Evolutionary conservation across 768 basidiomycete species (phyloP).

Genomic region (Pluteus cervinus): DNA sequence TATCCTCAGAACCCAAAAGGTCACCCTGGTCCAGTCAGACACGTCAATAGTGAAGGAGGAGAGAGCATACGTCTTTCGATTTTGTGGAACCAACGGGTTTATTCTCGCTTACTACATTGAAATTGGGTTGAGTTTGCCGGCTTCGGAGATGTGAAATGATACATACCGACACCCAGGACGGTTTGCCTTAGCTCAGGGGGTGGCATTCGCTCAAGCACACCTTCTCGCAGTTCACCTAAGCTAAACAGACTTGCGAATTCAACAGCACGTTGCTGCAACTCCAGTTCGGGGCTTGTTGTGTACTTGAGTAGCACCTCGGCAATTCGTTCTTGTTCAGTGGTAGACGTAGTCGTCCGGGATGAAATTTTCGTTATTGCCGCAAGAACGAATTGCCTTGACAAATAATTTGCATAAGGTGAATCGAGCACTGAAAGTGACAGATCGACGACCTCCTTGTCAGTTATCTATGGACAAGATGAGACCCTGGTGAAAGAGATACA

Average conservation of each 20-base stretch:
- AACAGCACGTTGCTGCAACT: slow-evolving; percentile 92
- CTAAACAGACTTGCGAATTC: slow-evolving; percentile 88
- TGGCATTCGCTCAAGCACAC: slow-evolving; percentile 98
- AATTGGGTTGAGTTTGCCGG: slow-evolving; percentile 8
- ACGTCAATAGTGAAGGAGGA: too few species aligned
- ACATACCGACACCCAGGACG: slow-evolving; percentile 84
- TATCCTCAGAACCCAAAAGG: slow-evolving; percentile 75
- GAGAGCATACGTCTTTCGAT: slow-evolving; percentile 54
- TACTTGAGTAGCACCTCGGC: slow-evolving; percentile 72
- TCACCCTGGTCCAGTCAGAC: slow-evolving; percentile 64
- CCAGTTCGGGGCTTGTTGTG: slow-evolving; percentile 85
- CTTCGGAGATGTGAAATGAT: neutral
- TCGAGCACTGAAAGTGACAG: slow-evolving; percentile 81
- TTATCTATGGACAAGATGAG: slow-evolving; percentile 38
- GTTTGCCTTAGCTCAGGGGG: slow-evolving; percentile 97
- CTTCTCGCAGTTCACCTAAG: slow-evolving; percentile 67
- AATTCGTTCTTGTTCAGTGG: slow-evolving; percentile 72
- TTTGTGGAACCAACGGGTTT: slow-evolving; percentile 92
- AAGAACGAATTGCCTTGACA: slow-evolving; percentile 89
- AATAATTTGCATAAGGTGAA: slow-evolving; percentile 91
- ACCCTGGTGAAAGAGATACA: neutral
- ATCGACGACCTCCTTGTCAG: slow-evolving; percentile 80
- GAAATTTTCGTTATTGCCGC: slow-evolving; percentile 87
- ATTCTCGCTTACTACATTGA: slow-evolving; percentile 78
- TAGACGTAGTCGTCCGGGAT: slow-evolving; percentile 64